Conservation (phyloP, 2,329 filamentous ascomycete species). For the Calonectria naviculata region DNA sequence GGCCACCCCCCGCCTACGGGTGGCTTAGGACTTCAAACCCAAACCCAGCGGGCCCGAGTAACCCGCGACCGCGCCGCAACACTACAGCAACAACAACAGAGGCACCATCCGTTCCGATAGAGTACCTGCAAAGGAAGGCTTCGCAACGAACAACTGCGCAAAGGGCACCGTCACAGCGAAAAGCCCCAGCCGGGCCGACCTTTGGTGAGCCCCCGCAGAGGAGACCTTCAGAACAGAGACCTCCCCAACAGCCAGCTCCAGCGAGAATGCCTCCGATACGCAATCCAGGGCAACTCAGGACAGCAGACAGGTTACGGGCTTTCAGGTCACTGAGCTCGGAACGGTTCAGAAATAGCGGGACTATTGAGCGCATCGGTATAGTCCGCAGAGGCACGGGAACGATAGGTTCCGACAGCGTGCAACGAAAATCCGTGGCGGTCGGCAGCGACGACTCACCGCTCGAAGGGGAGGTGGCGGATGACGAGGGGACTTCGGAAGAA, state of each 20-base stretch:
- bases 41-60: neutral
- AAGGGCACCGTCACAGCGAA: neutral
- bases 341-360: constrained; percentile 11
- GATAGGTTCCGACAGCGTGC: constrained; percentile 27
- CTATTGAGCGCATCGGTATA: constrained; percentile 29
- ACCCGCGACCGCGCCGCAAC: neutral
- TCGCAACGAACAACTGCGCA: neutral
- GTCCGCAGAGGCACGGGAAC: constrained; percentile 33
- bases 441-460: neutral
- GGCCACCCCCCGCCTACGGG: constrained; percentile 4
- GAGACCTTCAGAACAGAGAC: neutral
- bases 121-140: constrained; percentile 5
- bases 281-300: neutral
- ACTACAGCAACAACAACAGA: neutral
- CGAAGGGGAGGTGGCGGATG: neutral
- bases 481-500: neutral
- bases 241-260: neutral
- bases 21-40: neutral
- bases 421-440: constrained; percentile 33
- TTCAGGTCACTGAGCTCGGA: neutral
- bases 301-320: neutral
- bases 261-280: neutral
- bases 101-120: neutral
- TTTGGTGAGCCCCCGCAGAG: neutral
- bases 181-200: neutral